phyloP scores from a whole-genome alignment of 768 basidiomycete species.

The Piloderma croceum region DNA sequence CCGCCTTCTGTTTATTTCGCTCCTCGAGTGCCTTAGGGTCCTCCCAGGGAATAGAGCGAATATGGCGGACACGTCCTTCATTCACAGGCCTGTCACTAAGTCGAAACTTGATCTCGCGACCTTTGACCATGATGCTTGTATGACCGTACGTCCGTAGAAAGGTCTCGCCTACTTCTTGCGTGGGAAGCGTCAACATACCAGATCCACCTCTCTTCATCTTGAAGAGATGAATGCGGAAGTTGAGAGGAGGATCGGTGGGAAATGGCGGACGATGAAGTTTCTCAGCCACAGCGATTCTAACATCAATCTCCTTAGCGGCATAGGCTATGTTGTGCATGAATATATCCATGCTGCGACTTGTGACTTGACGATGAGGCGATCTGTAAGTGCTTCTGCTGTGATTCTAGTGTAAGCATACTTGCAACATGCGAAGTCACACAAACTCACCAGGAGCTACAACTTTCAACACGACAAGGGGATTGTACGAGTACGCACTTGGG shows the following conservation, averaged over 20 bases:
- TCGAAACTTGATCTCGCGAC: constrained; percentile 15
- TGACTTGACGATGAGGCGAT: no score
- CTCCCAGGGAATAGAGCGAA: constrained; percentile 23
- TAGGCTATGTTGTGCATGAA: constrained; percentile 27
- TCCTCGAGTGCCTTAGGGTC: constrained; percentile 23
- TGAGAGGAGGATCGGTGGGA: constrained; percentile 18
- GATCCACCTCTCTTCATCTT: constrained; percentile 8
- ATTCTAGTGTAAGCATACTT: no score
- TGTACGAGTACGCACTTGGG: no score
- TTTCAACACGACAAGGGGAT: no score
- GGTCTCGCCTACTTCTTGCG: background rate
- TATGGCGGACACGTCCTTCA: constrained; percentile 15
- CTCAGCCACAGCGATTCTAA: constrained; percentile 28
- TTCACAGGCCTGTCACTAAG: constrained; percentile 19
- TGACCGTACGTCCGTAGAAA: constrained; percentile 19
- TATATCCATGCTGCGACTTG: constrained; percentile 32
- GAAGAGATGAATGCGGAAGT: constrained; percentile 31
- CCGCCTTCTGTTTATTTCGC: constrained; percentile 20
- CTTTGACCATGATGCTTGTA: constrained; percentile 23
- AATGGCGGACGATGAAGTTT: constrained; percentile 31
- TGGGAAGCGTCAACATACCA: constrained; percentile 29
- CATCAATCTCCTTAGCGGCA: constrained; percentile 25
- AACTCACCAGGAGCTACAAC: no score
- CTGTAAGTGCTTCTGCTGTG: no score
- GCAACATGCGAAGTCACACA: no score